Conservation (phyloP, 148 eudicot species). For the Simmondsia chinensis region DNA sequence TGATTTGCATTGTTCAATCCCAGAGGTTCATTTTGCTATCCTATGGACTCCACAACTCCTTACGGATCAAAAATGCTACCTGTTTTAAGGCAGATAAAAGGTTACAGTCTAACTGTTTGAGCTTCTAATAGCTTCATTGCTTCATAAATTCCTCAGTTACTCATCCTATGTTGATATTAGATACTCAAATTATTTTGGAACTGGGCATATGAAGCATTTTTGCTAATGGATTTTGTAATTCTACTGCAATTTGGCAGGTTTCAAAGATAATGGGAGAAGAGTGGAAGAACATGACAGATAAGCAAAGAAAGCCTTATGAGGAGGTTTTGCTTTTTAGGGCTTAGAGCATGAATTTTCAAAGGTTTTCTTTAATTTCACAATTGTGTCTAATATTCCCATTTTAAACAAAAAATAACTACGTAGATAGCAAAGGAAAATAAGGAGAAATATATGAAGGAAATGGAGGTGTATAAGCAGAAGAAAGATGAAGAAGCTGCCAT, state of each 20-base stretch:
- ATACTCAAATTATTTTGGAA: not conserved
- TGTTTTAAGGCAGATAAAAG: too few relatives aligned
- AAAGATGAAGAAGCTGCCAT: slow-evolving; percentile 74
- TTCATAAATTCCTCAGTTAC: too few relatives aligned
- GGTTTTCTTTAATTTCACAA: not conserved
- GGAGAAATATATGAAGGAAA: slow-evolving; percentile 57
- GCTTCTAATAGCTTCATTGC: too few relatives aligned
- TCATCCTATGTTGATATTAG: not conserved
- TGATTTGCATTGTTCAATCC: too few relatives aligned
- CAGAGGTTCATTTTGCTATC: too few relatives aligned
- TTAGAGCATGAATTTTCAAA: too few relatives aligned
- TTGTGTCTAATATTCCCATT: not conserved
- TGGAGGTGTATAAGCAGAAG: slow-evolving; percentile 75
- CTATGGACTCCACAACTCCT: too few relatives aligned
- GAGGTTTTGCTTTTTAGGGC: slow-evolving; percentile 44
- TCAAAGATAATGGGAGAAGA: slow-evolving; percentile 82
- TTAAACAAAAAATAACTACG: not conserved
- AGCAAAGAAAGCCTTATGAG: slow-evolving; percentile 60
- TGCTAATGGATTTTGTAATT: too few relatives aligned
- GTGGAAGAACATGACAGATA: slow-evolving; percentile 85
- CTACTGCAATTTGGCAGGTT: slow-evolving; percentile 35
- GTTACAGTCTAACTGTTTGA: too few relatives aligned
- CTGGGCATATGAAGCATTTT: not conserved
- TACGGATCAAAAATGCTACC: too few relatives aligned
- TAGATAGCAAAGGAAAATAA: slow-evolving; percentile 59